A percentile compares a stretch with the other conserved stretches of the same genome.
These are phyloP conservation scores for Chlamydomonas incerta DNA, from an alignment of 139 green algal species.

Conservation along the genomic window DNA sequence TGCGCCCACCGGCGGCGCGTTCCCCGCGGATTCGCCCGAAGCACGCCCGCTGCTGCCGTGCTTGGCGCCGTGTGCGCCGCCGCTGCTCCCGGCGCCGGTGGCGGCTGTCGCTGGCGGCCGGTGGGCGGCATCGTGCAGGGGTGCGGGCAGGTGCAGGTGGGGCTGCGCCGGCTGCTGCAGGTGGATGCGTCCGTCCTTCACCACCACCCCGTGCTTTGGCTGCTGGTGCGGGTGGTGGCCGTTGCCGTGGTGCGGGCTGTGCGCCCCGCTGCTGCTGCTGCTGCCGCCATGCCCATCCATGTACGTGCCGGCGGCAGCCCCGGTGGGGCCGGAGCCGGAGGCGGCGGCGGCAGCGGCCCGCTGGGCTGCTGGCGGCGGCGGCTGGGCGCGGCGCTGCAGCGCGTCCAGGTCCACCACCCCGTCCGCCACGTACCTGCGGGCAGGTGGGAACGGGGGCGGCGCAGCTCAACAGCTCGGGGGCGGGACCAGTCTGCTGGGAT, in stretches of 20 bases:
- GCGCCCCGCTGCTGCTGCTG: not conserved
- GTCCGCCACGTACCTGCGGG: conserved; percentile 35
- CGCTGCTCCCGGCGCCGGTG: too few species aligned
- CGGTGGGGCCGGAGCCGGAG: too few species aligned
- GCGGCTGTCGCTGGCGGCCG: not conserved
- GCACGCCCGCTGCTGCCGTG: not conserved
- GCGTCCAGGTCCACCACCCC: conserved; percentile 6
- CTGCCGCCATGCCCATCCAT: too few species aligned
- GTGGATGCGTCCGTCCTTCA: conserved; percentile 3
- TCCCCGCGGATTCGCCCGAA: not conserved
- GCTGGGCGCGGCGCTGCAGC: conserved; percentile 3
- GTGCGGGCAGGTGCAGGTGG: not conserved
- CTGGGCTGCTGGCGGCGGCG: not conserved
- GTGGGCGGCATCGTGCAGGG: not conserved
- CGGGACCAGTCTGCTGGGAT: too few species aligned
- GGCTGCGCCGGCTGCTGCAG: not conserved
- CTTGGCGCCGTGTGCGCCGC: too few species aligned
- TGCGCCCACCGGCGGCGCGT: not conserved
- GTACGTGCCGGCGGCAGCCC: too few species aligned
- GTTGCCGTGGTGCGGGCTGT: not conserved
- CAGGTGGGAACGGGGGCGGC: too few species aligned
- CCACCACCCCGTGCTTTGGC: not conserved
- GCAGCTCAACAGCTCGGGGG: too few species aligned
- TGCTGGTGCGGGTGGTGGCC: not conserved
- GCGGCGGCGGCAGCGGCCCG: not conserved